These are phyloP conservation scores for Xylaria sp. DNA, from an alignment of 2,329 filamentous ascomycete species.

Conservation along the genomic window DNA sequence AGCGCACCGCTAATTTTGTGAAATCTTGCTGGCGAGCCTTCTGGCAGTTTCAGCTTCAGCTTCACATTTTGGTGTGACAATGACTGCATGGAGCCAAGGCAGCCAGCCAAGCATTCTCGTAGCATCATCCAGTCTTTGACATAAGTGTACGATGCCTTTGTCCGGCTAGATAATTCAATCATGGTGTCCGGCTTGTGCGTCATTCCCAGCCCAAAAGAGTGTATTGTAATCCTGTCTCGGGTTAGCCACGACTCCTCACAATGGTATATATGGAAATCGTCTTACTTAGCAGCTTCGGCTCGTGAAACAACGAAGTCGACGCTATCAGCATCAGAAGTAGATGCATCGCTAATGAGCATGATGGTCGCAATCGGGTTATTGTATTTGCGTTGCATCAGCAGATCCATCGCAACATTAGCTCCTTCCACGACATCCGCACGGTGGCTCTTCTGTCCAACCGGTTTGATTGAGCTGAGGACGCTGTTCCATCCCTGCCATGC, in stretches of 20 bases:
- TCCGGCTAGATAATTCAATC: conserved; percentile 95
- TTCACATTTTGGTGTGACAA: conserved; percentile 99
- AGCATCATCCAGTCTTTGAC: conserved; percentile 99
- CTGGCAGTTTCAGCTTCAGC: conserved; percentile 90
- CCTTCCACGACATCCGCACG: conserved; percentile 97
- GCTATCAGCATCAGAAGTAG: conserved; percentile 91
- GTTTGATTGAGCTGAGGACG: conserved; percentile 86
- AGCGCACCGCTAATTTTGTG: conserved; percentile 98
- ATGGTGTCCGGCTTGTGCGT: conserved; percentile 99
- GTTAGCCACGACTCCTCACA: conserved; percentile 42
- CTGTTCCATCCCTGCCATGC: conserved; percentile 92
- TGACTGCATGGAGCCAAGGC: conserved; percentile 89
- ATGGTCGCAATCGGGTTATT: conserved; percentile 96
- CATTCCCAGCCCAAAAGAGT: conserved; percentile 95
- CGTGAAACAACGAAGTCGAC: conserved; percentile 98
- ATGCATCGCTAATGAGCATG: conserved; percentile 96
- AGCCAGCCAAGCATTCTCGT: conserved; percentile 93
- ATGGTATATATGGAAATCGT: conserved; percentile 40
- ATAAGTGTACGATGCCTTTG: conserved; percentile 97
- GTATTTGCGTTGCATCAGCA: conserved; percentile 97
- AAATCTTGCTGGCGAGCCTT: conserved; percentile 97
- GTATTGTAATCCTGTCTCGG: conserved; percentile 80
- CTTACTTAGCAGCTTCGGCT: conserved; percentile 95
- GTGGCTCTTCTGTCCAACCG: conserved; percentile 95
- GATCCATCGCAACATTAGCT: conserved; percentile 97